phyloP scores from a whole-genome alignment of 495 filamentous ascomycete genomes.

The Penicillium salamii region DNA sequence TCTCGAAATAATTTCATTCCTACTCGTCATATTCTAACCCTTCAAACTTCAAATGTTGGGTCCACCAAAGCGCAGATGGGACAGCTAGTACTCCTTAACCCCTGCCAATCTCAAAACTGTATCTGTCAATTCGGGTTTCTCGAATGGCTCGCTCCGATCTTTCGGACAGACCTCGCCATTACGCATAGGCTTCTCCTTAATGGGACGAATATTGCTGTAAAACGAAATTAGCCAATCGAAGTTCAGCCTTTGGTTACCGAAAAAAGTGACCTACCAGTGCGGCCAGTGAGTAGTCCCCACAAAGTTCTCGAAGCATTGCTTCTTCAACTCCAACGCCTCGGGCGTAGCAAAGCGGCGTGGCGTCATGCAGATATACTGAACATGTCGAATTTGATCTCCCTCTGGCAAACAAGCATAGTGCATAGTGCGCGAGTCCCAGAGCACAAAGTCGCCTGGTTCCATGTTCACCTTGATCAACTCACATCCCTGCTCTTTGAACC shows the following conservation, averaged over 20 bases:
- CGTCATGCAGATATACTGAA: constrained; percentile 33
- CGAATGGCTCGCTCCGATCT: constrained; percentile 25
- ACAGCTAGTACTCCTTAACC: constrained; percentile 21
- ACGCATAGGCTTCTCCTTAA: constrained; percentile 31
- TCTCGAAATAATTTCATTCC: too few species aligned
- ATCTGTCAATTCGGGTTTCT: constrained; percentile 28
- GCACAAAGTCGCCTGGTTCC: constrained; percentile 40
- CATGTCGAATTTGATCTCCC: constrained; percentile 36
- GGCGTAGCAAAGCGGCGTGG: constrained; percentile 22
- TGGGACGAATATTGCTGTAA: constrained; percentile 28
- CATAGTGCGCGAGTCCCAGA: constrained; percentile 42
- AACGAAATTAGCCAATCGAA: background rate
- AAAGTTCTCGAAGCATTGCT: constrained; percentile 25
- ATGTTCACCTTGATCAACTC: constrained; percentile 36
- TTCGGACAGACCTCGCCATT: constrained; percentile 27
- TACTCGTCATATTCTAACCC: too few species aligned
- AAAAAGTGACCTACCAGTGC: constrained; percentile 22
- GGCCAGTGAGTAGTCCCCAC: constrained; percentile 34
- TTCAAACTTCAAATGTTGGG: too few species aligned
- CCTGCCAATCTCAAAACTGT: constrained; percentile 23
- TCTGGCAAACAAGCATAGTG: constrained; percentile 37
- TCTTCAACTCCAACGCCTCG: constrained; percentile 24
- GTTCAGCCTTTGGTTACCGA: too few species aligned
- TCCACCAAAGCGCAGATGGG: too few species aligned
- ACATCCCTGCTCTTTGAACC: constrained; percentile 39